A percentile compares a stretch with the other conserved stretches of the same genome.
Evolutionary conservation across 208 protist species (phyloP).

Genomic region (Herpetomonas samuelpessoai): DNA sequence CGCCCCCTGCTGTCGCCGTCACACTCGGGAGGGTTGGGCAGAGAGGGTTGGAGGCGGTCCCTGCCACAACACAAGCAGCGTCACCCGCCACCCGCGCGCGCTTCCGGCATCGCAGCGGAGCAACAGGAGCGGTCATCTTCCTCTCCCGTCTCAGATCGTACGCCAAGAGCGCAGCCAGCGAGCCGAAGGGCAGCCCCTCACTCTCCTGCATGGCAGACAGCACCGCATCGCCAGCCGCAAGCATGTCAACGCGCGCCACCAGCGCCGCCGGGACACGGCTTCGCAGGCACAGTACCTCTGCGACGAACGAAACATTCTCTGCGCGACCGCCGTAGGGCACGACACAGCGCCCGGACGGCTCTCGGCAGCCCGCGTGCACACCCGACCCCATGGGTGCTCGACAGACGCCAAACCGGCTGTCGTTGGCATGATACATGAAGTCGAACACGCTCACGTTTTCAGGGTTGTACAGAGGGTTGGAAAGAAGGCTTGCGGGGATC

Average conservation of each 20-base stretch:
- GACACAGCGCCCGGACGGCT: conserved; percentile 48
- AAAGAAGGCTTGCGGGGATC: conserved; percentile 23
- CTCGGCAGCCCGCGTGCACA: conserved; percentile 39
- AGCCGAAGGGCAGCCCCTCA: conserved; percentile 27
- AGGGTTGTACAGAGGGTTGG: not conserved
- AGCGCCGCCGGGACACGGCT: conserved; percentile 24
- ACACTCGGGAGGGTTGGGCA: too few species aligned
- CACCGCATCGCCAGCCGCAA: conserved; percentile 20
- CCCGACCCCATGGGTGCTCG: conserved; percentile 32
- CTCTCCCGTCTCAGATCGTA: not conserved
- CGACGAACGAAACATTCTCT: conserved; percentile 23
- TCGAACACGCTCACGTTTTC: too few species aligned
- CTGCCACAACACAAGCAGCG: not conserved
- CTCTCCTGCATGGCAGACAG: conserved; percentile 14
- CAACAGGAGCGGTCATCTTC: not conserved
- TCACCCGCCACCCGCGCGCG: not conserved
- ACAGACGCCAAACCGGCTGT: conserved; percentile 31
- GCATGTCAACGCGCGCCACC: conserved; percentile 1
- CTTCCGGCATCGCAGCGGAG: conserved; percentile 7
- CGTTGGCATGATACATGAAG: conserved; percentile 15
- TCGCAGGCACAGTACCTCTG: conserved; percentile 46
- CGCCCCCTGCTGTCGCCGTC: too few species aligned
- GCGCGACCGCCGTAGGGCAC: conserved; percentile 51
- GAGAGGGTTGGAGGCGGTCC: not conserved
- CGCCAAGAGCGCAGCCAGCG: conserved; percentile 20